Evolutionary conservation across 306 rosid species (phyloP).

Genomic region (Ziziphus jujuba): DNA sequence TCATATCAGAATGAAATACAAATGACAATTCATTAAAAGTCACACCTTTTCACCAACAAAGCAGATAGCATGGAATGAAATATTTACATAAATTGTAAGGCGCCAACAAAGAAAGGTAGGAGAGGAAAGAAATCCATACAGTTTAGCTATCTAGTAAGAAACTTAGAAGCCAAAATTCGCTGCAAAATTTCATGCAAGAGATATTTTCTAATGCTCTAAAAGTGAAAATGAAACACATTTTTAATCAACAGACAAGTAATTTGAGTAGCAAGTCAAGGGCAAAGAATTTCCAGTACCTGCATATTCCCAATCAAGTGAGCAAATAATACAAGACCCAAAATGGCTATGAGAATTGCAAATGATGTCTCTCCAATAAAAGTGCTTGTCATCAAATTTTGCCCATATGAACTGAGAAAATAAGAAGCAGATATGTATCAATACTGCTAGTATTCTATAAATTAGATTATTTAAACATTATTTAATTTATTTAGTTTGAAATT

Average conservation of each 20-base stretch:
- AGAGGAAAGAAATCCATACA: too few relatives aligned
- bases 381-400: slow-evolving; percentile 84
- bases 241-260: slow-evolving; percentile 14
- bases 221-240: slow-evolving; percentile 6
- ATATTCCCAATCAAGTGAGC: slow-evolving; percentile 96
- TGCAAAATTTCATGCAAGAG: background rate
- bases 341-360: slow-evolving; percentile 91
- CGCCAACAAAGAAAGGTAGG: too few relatives aligned
- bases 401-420: slow-evolving; percentile 78
- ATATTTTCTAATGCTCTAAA: background rate
- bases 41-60: background rate
- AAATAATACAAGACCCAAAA: slow-evolving; percentile 91
- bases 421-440: slow-evolving; percentile 16
- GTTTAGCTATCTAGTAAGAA: slow-evolving; percentile 4
- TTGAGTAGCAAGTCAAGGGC: slow-evolving; percentile 8
- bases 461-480: background rate
- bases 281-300: slow-evolving; percentile 61
- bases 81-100: too few relatives aligned
- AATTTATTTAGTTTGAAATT: background rate
- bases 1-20: background rate
- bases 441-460: background rate
- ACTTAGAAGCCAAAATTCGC: slow-evolving; percentile 4
- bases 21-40: background rate
- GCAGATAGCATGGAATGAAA: background rate
- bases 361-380: slow-evolving; percentile 91